Conservation (phyloP, 2,329 filamentous ascomycete species). For the Zarea fungicola region DNA sequence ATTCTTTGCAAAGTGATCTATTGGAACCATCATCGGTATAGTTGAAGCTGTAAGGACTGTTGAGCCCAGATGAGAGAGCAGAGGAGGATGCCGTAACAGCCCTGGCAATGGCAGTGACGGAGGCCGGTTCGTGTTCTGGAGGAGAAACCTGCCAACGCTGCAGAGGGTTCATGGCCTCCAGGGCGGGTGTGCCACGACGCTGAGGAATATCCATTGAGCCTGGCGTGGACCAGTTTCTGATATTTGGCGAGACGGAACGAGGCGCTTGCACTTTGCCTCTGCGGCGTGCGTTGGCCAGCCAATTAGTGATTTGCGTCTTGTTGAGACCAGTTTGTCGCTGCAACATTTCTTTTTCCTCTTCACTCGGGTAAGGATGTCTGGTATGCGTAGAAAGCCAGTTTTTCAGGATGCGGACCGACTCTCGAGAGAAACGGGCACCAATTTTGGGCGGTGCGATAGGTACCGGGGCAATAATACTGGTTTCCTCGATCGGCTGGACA, state of each 20-base stretch:
- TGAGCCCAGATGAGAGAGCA: conserved; percentile 47
- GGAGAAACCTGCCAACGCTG: conserved; percentile 57
- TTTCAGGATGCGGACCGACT: conserved; percentile 75
- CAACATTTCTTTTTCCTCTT: conserved; percentile 77
- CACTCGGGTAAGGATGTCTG: conserved; percentile 81
- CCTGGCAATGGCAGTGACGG: conserved; percentile 52
- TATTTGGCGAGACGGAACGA: conserved; percentile 64
- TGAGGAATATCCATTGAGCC: conserved; percentile 70
- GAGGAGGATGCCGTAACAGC: conserved; percentile 52
- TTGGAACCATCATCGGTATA: conserved; percentile 58
- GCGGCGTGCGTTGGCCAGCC: conserved; percentile 84
- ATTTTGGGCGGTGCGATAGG: conserved; percentile 49
- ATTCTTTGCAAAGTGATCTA: conserved; percentile 53
- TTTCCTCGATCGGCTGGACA: conserved; percentile 18
- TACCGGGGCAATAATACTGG: conserved; percentile 20
- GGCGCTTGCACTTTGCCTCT: conserved; percentile 70
- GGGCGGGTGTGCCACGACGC: conserved; percentile 49
- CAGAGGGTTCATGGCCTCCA: conserved; percentile 50
- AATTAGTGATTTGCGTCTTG: conserved; percentile 81
- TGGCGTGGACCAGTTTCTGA: conserved; percentile 51
- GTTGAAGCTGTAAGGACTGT: conserved; percentile 52
- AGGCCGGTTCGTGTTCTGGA: conserved; percentile 55
- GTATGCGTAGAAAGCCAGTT: conserved; percentile 78
- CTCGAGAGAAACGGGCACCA: conserved; percentile 71
- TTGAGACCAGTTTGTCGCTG: conserved; percentile 75